Evolutionary conservation across 495 filamentous ascomycete genomes (phyloP).

Genomic region (Aspergillus baeticus): DNA sequence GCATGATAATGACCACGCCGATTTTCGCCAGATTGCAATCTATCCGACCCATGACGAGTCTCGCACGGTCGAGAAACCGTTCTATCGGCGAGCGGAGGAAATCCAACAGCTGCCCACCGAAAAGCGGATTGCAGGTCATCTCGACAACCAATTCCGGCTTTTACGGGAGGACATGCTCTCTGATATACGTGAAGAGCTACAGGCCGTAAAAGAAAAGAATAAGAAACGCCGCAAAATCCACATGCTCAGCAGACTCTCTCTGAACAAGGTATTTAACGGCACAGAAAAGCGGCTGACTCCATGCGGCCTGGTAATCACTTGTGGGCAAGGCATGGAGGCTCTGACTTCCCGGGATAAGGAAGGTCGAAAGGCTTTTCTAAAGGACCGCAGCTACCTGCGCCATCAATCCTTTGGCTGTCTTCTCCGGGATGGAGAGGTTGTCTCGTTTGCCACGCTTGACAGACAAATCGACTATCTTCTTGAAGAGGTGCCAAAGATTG

Average conservation of each 20-base stretch:
- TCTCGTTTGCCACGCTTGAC: constrained; percentile 63
- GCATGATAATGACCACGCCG: constrained; percentile 72
- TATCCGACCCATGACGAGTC: constrained; percentile 71
- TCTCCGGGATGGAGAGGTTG: constrained; percentile 44
- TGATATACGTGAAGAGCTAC: constrained; percentile 61
- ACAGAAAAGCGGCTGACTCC: constrained; percentile 25
- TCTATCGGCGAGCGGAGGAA: constrained; percentile 51
- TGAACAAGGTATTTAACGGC: constrained; percentile 31
- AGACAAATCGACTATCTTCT: constrained; percentile 54
- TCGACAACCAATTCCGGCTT: constrained; percentile 80
- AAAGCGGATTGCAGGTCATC: constrained; percentile 48
- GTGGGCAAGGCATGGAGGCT: constrained; percentile 42
- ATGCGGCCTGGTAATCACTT: constrained; percentile 47
- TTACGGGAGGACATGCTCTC: constrained; percentile 72
- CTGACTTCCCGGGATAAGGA: constrained; percentile 27
- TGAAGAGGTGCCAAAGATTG: constrained; percentile 44
- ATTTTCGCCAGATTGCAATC: constrained; percentile 63
- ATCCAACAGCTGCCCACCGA: constrained; percentile 24
- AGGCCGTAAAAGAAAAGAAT: constrained; percentile 40
- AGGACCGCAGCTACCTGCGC: constrained; percentile 49
- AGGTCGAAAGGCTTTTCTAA: constrained; percentile 45
- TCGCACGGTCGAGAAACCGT: constrained; percentile 54
- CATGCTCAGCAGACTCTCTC: constrained; percentile 25
- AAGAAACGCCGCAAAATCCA: constrained; percentile 35
- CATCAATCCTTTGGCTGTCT: constrained; percentile 65